These are phyloP conservation scores for Andrographis paniculata DNA, from an alignment of 305 asterid genomes.

Conservation along the genomic window DNA sequence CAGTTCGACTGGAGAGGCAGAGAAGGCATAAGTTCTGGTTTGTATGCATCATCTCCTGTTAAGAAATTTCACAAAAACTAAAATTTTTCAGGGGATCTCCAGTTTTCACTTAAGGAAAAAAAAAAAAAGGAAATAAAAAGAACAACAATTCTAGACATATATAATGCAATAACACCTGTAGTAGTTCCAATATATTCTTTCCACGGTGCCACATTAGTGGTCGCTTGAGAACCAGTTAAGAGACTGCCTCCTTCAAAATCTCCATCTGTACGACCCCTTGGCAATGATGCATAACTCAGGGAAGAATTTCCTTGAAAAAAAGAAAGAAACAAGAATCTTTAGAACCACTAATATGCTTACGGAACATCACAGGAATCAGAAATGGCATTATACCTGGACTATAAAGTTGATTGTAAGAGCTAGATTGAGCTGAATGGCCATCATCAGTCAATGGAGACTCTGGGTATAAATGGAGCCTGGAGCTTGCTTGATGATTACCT, in stretches of 20 bases:
- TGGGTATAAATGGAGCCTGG: conserved; percentile 47
- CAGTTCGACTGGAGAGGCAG: background rate
- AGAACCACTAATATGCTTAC: conserved; percentile 1
- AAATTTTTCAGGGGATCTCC: conserved; percentile 11
- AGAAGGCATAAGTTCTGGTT: background rate
- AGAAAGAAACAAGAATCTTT: conserved; percentile 2
- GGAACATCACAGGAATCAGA: conserved; percentile 14
- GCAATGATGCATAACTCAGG: conserved; percentile 30
- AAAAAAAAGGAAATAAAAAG: too few relatives aligned
- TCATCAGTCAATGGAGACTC: conserved; percentile 42
- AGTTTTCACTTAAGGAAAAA: conserved; percentile 9
- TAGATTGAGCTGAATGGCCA: conserved; percentile 37
- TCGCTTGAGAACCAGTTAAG: conserved; percentile 30
- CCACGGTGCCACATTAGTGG: conserved; percentile 41
- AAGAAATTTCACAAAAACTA: conserved; percentile 18
- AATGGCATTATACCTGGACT: conserved; percentile 44
- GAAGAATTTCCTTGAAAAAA: conserved; percentile 24
- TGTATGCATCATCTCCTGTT: conserved; percentile 38
- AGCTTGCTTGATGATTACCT: conserved; percentile 52
- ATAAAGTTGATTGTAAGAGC: conserved; percentile 37
- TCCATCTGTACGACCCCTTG: conserved; percentile 25
- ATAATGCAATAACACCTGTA: conserved; percentile 45
- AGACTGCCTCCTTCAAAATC: conserved; percentile 27
- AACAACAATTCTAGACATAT: too few relatives aligned
- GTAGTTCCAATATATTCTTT: conserved; percentile 37